Evolutionary conservation across 345 rosid genomes (phyloP).

Genomic region (Eucalyptus sp.): DNA sequence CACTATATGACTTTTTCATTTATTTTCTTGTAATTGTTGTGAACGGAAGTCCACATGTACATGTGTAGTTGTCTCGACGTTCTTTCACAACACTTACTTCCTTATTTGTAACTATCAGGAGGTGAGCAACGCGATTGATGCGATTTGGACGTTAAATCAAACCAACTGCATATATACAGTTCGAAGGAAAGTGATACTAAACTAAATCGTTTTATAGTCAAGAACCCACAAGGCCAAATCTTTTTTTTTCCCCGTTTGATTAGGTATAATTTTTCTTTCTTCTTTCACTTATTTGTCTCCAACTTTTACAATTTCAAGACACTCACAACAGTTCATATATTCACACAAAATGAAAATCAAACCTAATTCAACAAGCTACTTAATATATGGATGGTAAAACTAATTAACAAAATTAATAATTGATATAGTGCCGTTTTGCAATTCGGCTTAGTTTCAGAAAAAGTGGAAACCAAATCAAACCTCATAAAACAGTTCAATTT

Average conservation of each 20-base stretch:
- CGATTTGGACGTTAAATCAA: too few relatives aligned
- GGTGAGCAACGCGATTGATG: too few relatives aligned
- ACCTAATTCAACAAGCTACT: background rate
- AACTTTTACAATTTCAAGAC: background rate
- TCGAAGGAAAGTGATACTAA: too few relatives aligned
- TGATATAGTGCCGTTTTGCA: background rate
- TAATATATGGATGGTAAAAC: background rate
- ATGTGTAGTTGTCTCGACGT: background rate
- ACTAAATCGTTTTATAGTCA: too few relatives aligned
- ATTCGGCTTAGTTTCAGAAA: background rate
- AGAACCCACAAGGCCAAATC: too few relatives aligned
- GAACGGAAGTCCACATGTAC: too few relatives aligned
- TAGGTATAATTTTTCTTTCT: background rate
- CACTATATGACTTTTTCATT: background rate
- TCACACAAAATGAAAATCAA: background rate
- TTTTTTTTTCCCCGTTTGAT: too few relatives aligned
- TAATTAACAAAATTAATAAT: background rate
- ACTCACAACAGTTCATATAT: background rate
- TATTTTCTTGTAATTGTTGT: background rate
- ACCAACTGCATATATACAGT: too few relatives aligned
- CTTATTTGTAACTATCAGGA: too few relatives aligned
- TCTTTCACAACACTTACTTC: background rate
- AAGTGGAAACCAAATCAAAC: background rate
- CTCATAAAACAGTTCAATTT: background rate
- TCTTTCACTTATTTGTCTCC: background rate